Evolutionary conservation across 768 basidiomycete genomes (phyloP).

Genomic region (Suillus americanus): DNA sequence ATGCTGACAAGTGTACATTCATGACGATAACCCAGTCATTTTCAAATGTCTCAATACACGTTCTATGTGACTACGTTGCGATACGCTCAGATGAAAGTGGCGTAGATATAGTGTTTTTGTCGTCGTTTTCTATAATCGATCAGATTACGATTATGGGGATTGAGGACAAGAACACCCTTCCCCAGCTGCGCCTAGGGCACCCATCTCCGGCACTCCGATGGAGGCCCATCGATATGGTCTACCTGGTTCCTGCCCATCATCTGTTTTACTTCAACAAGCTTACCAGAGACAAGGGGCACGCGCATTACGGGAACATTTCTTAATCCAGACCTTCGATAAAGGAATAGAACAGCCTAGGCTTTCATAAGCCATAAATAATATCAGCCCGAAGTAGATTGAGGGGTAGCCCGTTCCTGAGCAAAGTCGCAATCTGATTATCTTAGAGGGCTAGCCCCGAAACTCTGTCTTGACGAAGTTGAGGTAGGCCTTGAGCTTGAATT

Average conservation of each 20-base stretch:
- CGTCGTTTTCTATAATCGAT: not conserved
- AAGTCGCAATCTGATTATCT: not conserved
- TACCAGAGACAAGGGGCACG: not conserved
- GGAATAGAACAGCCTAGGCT: conserved; percentile 17
- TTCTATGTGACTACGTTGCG: not conserved
- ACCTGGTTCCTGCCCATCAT: not conserved
- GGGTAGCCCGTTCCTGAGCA: not conserved
- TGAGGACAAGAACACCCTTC: not conserved
- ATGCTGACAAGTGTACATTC: conserved; percentile 24
- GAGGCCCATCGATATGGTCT: not conserved
- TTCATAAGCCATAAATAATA: not conserved
- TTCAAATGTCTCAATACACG: not conserved
- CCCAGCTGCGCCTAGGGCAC: not conserved
- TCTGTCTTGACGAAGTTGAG: too few relatives aligned
- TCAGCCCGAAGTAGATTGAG: not conserved
- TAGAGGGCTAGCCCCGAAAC: too few relatives aligned
- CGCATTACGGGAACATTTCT: not conserved
- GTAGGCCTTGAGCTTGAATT: too few relatives aligned
- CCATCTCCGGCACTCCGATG: not conserved
- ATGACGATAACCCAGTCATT: conserved; percentile 11
- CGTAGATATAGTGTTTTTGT: not conserved
- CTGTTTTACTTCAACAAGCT: not conserved
- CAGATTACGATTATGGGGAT: not conserved
- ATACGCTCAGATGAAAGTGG: not conserved
- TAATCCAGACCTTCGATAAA: conserved; percentile 14